phyloP scores from a whole-genome alignment of 768 basidiomycete species.

The Boletus tylopilopsis region DNA sequence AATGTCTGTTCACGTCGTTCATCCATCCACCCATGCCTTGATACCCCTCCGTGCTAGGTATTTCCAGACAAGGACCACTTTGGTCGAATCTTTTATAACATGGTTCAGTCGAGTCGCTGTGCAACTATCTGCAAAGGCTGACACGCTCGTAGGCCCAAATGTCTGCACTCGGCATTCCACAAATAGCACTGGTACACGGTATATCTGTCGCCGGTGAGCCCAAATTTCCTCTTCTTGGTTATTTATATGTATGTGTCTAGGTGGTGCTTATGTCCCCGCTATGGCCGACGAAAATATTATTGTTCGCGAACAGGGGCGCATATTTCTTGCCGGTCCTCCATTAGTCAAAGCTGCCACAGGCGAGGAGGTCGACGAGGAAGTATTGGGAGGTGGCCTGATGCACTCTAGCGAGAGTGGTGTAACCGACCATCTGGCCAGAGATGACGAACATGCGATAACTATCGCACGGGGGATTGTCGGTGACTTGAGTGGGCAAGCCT shows the following conservation, averaged over 20 bases:
- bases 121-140: constrained; percentile 1
- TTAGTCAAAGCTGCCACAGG: constrained; percentile 94
- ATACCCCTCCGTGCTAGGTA: constrained; percentile 38
- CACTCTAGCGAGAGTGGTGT: constrained; percentile 90
- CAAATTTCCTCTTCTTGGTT: neutral
- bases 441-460: constrained; percentile 81
- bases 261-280: constrained; percentile 91
- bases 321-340: constrained; percentile 93
- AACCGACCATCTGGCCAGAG: constrained; percentile 80
- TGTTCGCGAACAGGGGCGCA: constrained; percentile 85
- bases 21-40: no score
- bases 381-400: constrained; percentile 87
- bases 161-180: constrained; percentile 88
- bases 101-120: constrained; percentile 47
- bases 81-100: constrained; percentile 95
- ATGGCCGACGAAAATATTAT: constrained; percentile 96
- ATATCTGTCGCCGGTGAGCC: constrained; percentile 80
- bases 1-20: constrained; percentile 52
- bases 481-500: constrained; percentile 57
- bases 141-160: constrained; percentile 69
- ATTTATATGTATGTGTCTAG: constrained; percentile 32
- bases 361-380: constrained; percentile 89
- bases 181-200: constrained; percentile 90
- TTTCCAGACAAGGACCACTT: constrained; percentile 97
- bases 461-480: constrained; percentile 75